phyloP scores from a whole-genome alignment of 75 land plant species.

The Chamaecyparis obtusa region DNA sequence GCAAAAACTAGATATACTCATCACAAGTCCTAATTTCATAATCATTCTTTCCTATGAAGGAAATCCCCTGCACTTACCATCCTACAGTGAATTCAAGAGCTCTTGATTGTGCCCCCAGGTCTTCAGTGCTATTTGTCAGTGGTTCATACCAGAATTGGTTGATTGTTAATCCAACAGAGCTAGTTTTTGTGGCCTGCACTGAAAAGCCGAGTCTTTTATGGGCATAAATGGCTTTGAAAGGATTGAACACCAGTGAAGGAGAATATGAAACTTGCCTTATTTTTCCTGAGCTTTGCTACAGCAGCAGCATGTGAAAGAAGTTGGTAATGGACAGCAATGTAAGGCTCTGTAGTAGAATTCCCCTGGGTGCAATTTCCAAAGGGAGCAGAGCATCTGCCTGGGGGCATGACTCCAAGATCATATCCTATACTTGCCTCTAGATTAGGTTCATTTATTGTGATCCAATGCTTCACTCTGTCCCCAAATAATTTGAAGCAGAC shows the following conservation, averaged over 20 bases:
- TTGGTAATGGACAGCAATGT: slow-evolving; percentile 16
- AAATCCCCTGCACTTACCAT: not conserved
- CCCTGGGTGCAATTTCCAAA: slow-evolving; percentile 7
- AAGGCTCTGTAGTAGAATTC: slow-evolving; percentile 15
- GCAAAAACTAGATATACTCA: not conserved
- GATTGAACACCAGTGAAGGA: not conserved
- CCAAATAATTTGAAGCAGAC: slow-evolving; percentile 47
- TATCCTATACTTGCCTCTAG: slow-evolving; percentile 15
- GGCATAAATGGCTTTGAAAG: not conserved
- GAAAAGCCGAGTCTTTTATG: not conserved
- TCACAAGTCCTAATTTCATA: not conserved
- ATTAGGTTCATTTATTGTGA: slow-evolving; percentile 41
- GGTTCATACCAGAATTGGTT: not conserved
- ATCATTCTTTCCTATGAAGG: not conserved
- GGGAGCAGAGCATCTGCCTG: slow-evolving; percentile 34
- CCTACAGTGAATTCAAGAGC: not conserved
- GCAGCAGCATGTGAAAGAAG: slow-evolving; percentile 15
- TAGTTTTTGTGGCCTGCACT: not conserved
- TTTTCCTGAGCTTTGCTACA: slow-evolving; percentile 5
- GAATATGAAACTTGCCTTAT: not conserved
- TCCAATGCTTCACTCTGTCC: slow-evolving; percentile 42
- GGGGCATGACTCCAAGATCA: slow-evolving; percentile 25
- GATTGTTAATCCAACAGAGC: not conserved
- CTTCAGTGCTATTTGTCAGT: not conserved
- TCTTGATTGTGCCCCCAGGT: not conserved